A percentile compares a stretch with the other conserved stretches of the same genome.
Evolutionary conservation across 169 alveolate species (phyloP).

Genomic region (Plasmodium billcollinsi): DNA sequence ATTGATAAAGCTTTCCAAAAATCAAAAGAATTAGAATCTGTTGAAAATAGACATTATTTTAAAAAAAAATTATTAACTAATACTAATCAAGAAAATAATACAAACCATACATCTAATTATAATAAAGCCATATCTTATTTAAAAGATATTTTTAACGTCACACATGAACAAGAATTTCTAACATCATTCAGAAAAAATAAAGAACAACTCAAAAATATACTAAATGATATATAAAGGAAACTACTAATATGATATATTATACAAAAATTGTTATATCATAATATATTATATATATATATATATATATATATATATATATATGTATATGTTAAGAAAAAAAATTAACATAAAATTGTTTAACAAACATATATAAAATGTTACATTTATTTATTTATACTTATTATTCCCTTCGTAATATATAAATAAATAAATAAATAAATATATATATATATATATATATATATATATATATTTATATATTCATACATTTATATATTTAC

Average conservation of each 20-base stretch:
- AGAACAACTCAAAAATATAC: not conserved
- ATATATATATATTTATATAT: no score
- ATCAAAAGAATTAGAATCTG: conserved; percentile 71
- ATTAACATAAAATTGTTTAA: no score
- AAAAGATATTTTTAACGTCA: conserved; percentile 10
- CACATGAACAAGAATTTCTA: conserved; percentile 23
- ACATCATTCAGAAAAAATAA: not conserved
- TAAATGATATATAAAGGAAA: not conserved
- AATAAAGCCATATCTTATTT: not conserved
- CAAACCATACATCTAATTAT: not conserved
- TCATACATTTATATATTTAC: no score
- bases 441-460: no score
- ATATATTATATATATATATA: not conserved
- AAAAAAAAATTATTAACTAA: conserved; percentile 12
- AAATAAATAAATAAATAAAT: no score
- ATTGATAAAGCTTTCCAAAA: conserved; percentile 76
- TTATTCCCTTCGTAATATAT: no score
- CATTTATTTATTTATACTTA: no score
- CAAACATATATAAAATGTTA: no score
- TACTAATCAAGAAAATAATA: conserved; percentile 8
- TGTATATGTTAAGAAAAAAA: no score
- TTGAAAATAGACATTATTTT: conserved; percentile 75
- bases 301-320: no score
- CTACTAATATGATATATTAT: not conserved
- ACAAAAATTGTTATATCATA: not conserved